Conservation (phyloP, 495 filamentous ascomycete genomes). For the Xylaria scruposa region DNA sequence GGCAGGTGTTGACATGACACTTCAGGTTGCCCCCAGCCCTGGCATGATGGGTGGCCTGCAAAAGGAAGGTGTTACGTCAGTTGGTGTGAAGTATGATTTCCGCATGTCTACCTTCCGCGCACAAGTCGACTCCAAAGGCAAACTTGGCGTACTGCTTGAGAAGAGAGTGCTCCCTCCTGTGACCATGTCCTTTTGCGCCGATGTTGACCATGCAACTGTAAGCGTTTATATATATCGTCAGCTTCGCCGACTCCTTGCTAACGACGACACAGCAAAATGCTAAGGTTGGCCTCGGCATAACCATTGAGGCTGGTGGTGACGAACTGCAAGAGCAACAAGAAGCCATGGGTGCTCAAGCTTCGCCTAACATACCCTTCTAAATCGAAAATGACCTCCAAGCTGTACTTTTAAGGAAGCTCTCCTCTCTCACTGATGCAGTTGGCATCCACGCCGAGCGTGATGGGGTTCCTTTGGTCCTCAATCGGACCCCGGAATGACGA, state of each 20-base stretch:
- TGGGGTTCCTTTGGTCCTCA: not conserved
- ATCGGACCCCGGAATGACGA: conserved; percentile 4
- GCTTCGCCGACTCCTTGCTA: conserved; percentile 23
- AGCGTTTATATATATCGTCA: conserved; percentile 40
- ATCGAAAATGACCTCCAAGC: conserved; percentile 28
- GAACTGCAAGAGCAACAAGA: conserved; percentile 95
- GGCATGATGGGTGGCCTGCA: conserved; percentile 70
- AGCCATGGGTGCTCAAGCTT: conserved; percentile 50
- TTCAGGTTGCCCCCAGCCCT: conserved; percentile 75
- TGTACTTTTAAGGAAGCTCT: conserved; percentile 34
- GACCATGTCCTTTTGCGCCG: conserved; percentile 90
- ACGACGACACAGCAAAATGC: conserved; percentile 75
- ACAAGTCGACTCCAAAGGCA: conserved; percentile 93
- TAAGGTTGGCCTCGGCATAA: conserved; percentile 93
- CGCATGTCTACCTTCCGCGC: conserved; percentile 90
- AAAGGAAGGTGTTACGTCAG: conserved; percentile 86
- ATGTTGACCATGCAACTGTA: conserved; percentile 97
- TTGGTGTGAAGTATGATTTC: conserved; percentile 99
- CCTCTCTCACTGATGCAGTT: conserved; percentile 31
- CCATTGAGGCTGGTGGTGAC: conserved; percentile 87
- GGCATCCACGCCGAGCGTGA: not conserved
- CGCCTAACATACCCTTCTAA: conserved; percentile 66
- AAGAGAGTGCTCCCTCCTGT: conserved; percentile 93
- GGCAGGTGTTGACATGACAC: conserved; percentile 92
- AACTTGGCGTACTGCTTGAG: conserved; percentile 90